Base-by-base conservation (phyloP, 306 rosid species). In the Acacia acuminata region DNA sequence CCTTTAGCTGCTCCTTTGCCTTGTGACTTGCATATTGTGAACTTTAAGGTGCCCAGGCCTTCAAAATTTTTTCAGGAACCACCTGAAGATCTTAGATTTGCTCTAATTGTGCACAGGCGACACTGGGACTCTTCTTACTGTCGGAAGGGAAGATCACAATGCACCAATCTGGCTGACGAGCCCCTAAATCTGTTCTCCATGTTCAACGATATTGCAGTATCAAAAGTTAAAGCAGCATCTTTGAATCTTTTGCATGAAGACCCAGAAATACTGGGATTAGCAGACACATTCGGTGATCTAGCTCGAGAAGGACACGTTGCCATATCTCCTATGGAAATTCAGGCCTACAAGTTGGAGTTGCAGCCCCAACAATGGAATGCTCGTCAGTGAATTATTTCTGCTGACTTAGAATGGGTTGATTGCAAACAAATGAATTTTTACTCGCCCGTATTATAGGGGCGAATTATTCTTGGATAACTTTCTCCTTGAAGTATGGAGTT, bases 1-100 rank as follows among this genome's bases (percentile, higher is more conserved):
- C 99, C 98, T 66, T 87, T 96, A 34, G 87, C 93, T 19, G 74
- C 91, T 78, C 77, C 99, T 38, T 84, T 96, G 40, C 99, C 99
- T 15, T 96, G 99, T 75, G 99, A 96, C 84, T 88, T 96, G 83
- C 99, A 96, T 83, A 84, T 96, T 25, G 99, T 96, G 81, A 92
- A 90, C 90, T 92, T 96, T 8, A 96, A 96, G 91, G 94, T 94
- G 79, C 98, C 99, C 58, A 90, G 64, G 34, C 99, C 97, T 79
- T 66, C 83, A 51, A 96, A 92, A 47, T 91, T 87, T 83, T 74
- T 87, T 80, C 98, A 88, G 89, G 91, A 79, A 53, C 85, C 88
- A 27, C 83, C 48, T 9, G 93, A 86, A 81, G 91, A 84, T 79
- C 77, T 90, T 36, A 90, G 94, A 80, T 96, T 94, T 68, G 92